Percentiles rank a stretch among this genome's conserved stretches.
phyloP scores from a whole-genome alignment of 306 rosid genomes.

The Hippophae rhamnoides region DNA sequence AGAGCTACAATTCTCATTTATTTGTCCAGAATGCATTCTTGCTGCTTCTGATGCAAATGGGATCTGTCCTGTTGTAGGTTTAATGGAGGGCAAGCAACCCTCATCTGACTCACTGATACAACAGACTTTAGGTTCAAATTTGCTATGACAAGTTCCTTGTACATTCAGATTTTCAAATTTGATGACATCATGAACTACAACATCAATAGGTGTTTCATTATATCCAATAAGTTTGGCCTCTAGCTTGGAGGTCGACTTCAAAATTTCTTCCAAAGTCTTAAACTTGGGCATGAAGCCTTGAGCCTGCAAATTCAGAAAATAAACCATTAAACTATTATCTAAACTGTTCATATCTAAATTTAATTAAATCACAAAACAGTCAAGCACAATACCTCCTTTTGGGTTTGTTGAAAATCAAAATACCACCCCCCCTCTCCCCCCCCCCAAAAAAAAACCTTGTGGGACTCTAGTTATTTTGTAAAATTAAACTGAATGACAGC shows the following conservation, averaged over 20 bases:
- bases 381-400: no score
- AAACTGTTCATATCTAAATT: no score
- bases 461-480: no score
- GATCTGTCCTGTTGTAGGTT: conserved; percentile 16
- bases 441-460: no score
- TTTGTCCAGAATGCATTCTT: conserved; percentile 5
- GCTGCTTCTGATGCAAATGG: conserved; percentile 12
- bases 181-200: conserved; percentile 13
- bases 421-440: no score
- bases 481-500: no score
- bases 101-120: conserved; percentile 8
- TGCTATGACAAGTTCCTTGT: conserved; percentile 21
- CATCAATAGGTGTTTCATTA: conserved; percentile 60
- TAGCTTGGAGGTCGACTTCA: conserved; percentile 45
- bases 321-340: not conserved
- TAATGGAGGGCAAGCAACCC: conserved; percentile 12
- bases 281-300: conserved; percentile 47
- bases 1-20: conserved; percentile 19
- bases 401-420: no score
- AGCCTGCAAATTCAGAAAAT: conserved; percentile 40
- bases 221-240: conserved; percentile 75
- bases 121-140: conserved; percentile 17
- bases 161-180: conserved; percentile 11
- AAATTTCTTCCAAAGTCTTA: conserved; percentile 60
- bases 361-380: no score